Percentiles rank a stretch among this genome's conserved stretches.
phyloP scores from a whole-genome alignment of 257 asterid genomes.

The Nicotiana tomentosiformis region DNA sequence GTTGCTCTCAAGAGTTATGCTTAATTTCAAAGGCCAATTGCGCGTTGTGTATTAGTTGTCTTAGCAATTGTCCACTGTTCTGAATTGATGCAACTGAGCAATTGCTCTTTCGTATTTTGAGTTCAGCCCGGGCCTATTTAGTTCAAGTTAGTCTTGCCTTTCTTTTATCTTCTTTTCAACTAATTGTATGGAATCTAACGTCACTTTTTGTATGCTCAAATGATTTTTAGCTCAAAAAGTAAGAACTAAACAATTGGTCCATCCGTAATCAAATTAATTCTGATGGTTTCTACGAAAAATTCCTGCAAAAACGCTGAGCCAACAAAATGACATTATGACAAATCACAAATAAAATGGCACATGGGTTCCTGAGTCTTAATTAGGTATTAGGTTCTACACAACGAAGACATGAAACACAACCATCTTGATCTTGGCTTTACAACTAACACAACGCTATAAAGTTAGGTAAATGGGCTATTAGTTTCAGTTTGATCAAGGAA shows the following conservation, averaged over 20 bases:
- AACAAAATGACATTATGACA: too few species aligned
- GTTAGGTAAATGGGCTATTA: too few species aligned
- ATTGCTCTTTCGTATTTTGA: too few species aligned
- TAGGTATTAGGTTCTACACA: too few species aligned
- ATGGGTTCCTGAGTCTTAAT: too few species aligned
- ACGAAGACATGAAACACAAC: too few species aligned
- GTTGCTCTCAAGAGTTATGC: too few species aligned
- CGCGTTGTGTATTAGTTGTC: not conserved
- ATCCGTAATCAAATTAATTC: not conserved
- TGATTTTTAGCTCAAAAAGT: not conserved
- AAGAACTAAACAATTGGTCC: not conserved
- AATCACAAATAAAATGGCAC: too few species aligned
- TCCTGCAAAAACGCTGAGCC: not conserved
- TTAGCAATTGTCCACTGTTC: too few species aligned
- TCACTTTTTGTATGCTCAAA: not conserved
- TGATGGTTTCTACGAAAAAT: not conserved
- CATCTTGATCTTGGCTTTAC: too few species aligned
- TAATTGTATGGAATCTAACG: not conserved
- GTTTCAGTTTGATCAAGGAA: not conserved
- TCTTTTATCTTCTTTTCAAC: not conserved
- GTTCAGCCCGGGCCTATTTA: not conserved
- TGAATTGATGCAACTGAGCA: too few species aligned
- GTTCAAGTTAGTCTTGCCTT: not conserved
- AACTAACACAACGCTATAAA: too few species aligned
- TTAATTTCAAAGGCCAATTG: not conserved